A percentile compares a stretch with the other conserved stretches of the same genome.
Conservation (phyloP, 805 yeast species). For the Ogataea thermomethanolica region DNA sequence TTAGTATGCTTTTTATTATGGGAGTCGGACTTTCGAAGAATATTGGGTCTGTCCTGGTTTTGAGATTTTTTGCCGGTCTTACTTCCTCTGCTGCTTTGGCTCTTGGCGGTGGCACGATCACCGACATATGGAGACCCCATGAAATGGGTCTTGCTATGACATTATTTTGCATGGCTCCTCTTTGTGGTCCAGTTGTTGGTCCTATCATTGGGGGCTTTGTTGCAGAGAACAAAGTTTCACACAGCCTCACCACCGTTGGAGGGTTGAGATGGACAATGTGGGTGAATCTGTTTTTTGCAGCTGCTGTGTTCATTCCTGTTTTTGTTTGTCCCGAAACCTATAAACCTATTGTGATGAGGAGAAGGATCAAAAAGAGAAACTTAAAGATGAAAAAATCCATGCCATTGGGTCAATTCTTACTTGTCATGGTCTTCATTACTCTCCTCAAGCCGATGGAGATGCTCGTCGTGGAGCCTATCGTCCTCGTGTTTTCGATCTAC, state of each 20-base stretch:
- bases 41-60: conserved; percentile 58
- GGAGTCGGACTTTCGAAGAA: conserved; percentile 66
- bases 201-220: conserved; percentile 75
- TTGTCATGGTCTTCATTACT: conserved; percentile 46
- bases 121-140: conserved; percentile 69
- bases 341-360: conserved; percentile 58
- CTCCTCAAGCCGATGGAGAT: conserved; percentile 62
- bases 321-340: conserved; percentile 64
- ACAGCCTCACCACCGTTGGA: conserved; percentile 19
- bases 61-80: conserved; percentile 72
- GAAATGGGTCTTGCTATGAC: conserved; percentile 73
- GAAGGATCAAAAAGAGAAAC: conserved; percentile 60
- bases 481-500: conserved; percentile 62
- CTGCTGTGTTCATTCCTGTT: conserved; percentile 46
- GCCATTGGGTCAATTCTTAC: conserved; percentile 37
- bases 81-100: conserved; percentile 81
- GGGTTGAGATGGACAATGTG: conserved; percentile 73
- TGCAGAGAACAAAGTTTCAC: conserved; percentile 42
- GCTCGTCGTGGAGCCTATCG: conserved; percentile 74
- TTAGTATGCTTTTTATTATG: conserved; percentile 69
- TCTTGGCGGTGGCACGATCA: conserved; percentile 79
- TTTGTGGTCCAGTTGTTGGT: conserved; percentile 76
- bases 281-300: conserved; percentile 69
- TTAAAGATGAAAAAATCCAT: conserved; percentile 40
- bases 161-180: conserved; percentile 73